Evolutionary conservation across 352 stramenopile species (phyloP).

Genomic region (Globisporangium apiculatum): DNA sequence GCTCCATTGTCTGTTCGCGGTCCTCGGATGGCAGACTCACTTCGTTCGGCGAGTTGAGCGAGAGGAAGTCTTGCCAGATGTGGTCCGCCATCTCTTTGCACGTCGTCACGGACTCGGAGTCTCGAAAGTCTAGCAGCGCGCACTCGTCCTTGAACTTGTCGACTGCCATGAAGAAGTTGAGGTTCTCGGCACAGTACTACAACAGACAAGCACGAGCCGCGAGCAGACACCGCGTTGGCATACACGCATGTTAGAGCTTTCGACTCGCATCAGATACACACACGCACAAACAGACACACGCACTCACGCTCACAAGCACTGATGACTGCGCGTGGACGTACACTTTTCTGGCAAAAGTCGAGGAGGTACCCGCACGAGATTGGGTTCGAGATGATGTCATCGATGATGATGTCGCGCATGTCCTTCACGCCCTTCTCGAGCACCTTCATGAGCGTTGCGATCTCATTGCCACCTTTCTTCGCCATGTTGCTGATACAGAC

Average conservation of each 20-base stretch:
- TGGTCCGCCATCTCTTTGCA: slow-evolving; percentile 81
- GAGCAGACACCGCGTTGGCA: too few relatives aligned
- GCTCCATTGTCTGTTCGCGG: slow-evolving; percentile 69
- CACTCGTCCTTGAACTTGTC: slow-evolving; percentile 85
- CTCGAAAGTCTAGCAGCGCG: slow-evolving; percentile 67
- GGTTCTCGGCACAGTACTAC: slow-evolving; percentile 77
- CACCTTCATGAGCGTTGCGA: slow-evolving; percentile 54
- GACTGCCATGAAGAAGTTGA: slow-evolving; percentile 86
- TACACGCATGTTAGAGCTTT: too few relatives aligned
- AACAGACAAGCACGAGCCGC: background rate
- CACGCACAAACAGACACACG: background rate
- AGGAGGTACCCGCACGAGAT: slow-evolving; percentile 79
- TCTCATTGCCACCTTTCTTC: slow-evolving; percentile 67
- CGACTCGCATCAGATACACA: background rate
- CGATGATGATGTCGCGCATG: slow-evolving; percentile 76
- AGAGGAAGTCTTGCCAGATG: slow-evolving; percentile 81
- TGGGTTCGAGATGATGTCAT: slow-evolving; percentile 84
- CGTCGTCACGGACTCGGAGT: slow-evolving; percentile 68
- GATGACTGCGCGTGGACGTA: slow-evolving; percentile 21
- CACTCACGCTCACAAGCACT: background rate
- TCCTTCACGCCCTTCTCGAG: slow-evolving; percentile 62
- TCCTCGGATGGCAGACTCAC: slow-evolving; percentile 76
- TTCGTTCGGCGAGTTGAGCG: slow-evolving; percentile 78
- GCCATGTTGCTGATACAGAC: slow-evolving; percentile 21
- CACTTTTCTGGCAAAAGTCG: slow-evolving; percentile 82